A percentile compares a stretch with the other conserved stretches of the same genome.
phyloP scores from a whole-genome alignment of 257 asterid species.

The Galeopsis tetrahit region DNA sequence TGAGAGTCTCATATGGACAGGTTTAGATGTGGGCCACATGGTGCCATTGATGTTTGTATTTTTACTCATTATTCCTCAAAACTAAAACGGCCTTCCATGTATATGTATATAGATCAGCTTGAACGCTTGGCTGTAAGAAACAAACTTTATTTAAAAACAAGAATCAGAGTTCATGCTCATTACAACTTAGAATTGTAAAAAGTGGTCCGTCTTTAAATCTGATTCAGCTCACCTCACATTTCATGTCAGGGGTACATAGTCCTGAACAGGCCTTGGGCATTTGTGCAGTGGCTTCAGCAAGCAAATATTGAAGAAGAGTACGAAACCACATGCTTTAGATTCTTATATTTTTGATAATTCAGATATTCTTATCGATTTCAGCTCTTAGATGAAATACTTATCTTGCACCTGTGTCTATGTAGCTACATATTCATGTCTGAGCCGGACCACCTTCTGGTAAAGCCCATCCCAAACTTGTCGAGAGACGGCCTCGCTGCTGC shows the following conservation, averaged over 20 bases:
- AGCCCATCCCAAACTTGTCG: conserved; percentile 89
- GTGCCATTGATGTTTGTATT: conserved; percentile 11
- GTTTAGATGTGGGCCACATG: background rate
- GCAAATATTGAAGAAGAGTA: conserved; percentile 91
- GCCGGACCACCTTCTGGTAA: conserved; percentile 92
- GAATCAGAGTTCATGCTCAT: conserved; percentile 1
- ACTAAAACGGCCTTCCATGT: background rate
- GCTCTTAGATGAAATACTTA: conserved; percentile 6
- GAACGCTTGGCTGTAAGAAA: conserved; percentile 6
- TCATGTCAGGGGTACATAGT: conserved; percentile 87
- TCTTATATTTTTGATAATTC: conserved; percentile 1
- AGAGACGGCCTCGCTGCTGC: conserved; percentile 82
- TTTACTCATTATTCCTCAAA: conserved; percentile 9
- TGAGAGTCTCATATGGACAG: background rate
- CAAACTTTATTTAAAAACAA: conserved; percentile 16
- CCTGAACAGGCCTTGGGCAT: conserved; percentile 98
- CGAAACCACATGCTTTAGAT: conserved; percentile 29
- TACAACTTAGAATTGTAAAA: background rate
- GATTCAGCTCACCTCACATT: conserved; percentile 27
- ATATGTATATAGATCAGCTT: background rate
- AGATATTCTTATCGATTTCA: conserved; percentile 16
- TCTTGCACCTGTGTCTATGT: conserved; percentile 27
- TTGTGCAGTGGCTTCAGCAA: conserved; percentile 98
- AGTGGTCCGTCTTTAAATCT: conserved; percentile 25
- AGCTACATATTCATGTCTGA: conserved; percentile 96